phyloP scores from a whole-genome alignment of 164 flowering plant species.

The Euptelea pleiosperma region DNA sequence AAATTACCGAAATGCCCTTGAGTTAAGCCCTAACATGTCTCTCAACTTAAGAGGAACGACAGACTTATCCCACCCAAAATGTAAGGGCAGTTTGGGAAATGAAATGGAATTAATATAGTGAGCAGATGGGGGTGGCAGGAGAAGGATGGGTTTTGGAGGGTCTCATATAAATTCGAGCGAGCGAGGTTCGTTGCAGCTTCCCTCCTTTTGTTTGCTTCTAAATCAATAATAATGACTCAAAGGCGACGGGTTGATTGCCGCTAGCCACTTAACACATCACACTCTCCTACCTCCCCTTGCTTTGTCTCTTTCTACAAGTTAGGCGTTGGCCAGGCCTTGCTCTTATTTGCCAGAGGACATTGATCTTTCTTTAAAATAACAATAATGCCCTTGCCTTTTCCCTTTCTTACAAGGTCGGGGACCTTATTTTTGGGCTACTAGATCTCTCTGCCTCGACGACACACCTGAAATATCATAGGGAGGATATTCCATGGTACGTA shows the following conservation, averaged over 20 bases:
- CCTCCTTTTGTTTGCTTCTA: constrained; percentile 28
- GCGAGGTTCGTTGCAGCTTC: constrained; percentile 36
- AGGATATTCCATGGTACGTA: too few relatives aligned
- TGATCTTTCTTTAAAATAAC: too few relatives aligned
- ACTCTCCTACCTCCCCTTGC: background rate
- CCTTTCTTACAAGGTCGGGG: too few relatives aligned
- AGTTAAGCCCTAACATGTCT: background rate
- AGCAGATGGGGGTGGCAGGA: background rate
- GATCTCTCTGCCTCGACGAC: too few relatives aligned
- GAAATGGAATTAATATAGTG: too few relatives aligned
- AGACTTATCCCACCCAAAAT: background rate
- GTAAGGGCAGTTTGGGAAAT: too few relatives aligned
- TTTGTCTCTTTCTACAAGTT: constrained; percentile 5
- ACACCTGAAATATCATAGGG: too few relatives aligned
- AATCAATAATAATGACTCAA: constrained; percentile 19
- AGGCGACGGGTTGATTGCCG: background rate
- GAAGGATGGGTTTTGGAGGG: background rate
- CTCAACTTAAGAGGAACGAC: background rate
- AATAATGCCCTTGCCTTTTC: too few relatives aligned
- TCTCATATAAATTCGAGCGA: constrained; percentile 10
- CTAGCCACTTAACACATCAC: background rate
- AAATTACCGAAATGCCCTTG: constrained; percentile 2
- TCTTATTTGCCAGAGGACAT: too few relatives aligned
- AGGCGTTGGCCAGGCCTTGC: too few relatives aligned
- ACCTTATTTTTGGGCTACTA: too few relatives aligned